Percentiles rank a stretch among this genome's conserved stretches.
These are phyloP conservation scores for Cyberlindnera nakhonratchasimensis DNA, from an alignment of 805 yeast species.

Conservation along the genomic window DNA sequence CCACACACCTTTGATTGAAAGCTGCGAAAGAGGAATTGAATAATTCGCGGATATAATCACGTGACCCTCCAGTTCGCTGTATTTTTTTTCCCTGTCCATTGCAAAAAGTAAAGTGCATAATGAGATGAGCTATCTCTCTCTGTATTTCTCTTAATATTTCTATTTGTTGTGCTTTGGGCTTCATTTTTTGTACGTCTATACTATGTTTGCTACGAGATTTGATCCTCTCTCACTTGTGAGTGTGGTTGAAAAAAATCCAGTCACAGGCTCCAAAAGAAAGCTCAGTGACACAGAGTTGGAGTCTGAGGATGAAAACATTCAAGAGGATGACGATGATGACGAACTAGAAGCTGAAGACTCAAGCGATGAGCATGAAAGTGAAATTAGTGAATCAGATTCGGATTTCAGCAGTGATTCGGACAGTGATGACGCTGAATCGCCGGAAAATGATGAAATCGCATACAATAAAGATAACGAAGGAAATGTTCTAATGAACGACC, in stretches of 20 bases:
- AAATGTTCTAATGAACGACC: constrained; percentile 17
- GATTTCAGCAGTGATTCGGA: constrained; percentile 22
- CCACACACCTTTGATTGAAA: not conserved
- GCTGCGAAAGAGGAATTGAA: not conserved
- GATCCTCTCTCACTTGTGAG: constrained; percentile 42
- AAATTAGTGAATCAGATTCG: constrained; percentile 9
- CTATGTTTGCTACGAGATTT: constrained; percentile 66
- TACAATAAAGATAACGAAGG: constrained; percentile 3
- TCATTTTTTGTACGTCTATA: not conserved
- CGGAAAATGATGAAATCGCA: constrained; percentile 19
- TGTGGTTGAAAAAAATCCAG: constrained; percentile 1
- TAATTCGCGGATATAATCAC: not conserved
- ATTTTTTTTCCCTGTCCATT: not conserved
- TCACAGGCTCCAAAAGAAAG: constrained; percentile 22
- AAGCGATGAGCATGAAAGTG: constrained; percentile 23
- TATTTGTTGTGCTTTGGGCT: not conserved
- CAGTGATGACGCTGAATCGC: constrained; percentile 5
- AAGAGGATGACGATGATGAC: constrained; percentile 12
- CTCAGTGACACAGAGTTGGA: constrained; percentile 16
- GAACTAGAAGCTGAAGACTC: constrained; percentile 15
- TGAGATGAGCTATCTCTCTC: not conserved
- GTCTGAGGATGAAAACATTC: constrained; percentile 6
- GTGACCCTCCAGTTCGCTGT: not conserved
- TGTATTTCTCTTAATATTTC: not conserved
- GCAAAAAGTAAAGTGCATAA: not conserved